Evolutionary conservation across 495 filamentous ascomycete species (phyloP).

Genomic region (Podospora pseudocomata): DNA sequence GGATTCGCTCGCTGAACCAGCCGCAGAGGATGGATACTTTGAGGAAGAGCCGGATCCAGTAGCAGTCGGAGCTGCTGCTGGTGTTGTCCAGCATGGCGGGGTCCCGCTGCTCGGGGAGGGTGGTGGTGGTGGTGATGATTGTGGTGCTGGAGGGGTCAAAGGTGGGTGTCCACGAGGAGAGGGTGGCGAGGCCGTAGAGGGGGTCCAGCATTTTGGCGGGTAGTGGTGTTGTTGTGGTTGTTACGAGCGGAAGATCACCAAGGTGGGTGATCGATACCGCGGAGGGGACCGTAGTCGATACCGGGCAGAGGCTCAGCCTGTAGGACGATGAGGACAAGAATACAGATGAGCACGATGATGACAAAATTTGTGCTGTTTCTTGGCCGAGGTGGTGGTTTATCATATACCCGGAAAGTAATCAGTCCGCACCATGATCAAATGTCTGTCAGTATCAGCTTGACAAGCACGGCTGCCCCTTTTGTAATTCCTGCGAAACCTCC

Average conservation of each 20-base stretch:
- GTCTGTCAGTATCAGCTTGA: not conserved
- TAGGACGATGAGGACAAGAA: not conserved
- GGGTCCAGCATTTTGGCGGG: constrained; percentile 1
- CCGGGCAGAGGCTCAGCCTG: not conserved
- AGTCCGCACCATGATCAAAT: not conserved
- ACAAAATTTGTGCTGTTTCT: not conserved
- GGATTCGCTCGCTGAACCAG: constrained; percentile 18
- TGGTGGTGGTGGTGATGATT: constrained; percentile 3
- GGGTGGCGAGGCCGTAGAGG: constrained; percentile 3
- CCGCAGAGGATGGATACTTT: constrained; percentile 19
- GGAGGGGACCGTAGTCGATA: not conserved
- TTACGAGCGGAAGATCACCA: not conserved
- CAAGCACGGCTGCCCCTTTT: not conserved
- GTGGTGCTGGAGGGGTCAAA: constrained; percentile 2
- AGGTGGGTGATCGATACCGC: not conserved
- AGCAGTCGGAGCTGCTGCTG: constrained; percentile 1
- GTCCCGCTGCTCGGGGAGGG: not conserved
- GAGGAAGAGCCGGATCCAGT: constrained; percentile 16
- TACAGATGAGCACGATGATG: not conserved
- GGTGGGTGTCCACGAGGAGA: constrained; percentile 11
- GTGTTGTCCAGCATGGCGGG: not conserved
- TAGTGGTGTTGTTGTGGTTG: not conserved
- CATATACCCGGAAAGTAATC: not conserved
- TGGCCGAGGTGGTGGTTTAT: not conserved
- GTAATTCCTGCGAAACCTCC: not conserved